A percentile compares a stretch with the other conserved stretches of the same genome.
phyloP scores from a whole-genome alignment of 108 stramenopile genomes.

The Aurantiochytrium sp. region DNA sequence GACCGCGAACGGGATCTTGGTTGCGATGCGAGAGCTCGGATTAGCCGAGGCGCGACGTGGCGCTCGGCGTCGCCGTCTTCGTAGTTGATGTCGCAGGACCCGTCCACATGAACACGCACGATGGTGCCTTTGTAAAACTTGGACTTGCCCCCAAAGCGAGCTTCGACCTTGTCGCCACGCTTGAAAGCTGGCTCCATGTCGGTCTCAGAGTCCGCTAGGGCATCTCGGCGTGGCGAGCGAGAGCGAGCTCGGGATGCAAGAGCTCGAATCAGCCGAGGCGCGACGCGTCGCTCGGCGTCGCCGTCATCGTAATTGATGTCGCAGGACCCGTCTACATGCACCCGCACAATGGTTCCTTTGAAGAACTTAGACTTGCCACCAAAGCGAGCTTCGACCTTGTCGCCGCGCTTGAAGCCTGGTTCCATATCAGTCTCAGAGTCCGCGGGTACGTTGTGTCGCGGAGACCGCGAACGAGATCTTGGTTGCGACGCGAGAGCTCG shows the following conservation, averaged over 20 bases:
- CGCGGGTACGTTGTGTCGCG: too few relatives aligned
- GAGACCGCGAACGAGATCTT: too few relatives aligned
- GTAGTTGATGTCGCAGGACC: conserved; percentile 48
- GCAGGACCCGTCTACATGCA: conserved; percentile 51
- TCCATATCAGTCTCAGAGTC: background rate
- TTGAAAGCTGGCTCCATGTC: background rate
- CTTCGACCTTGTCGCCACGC: background rate
- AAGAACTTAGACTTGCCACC: conserved; percentile 37
- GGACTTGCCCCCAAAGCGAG: background rate
- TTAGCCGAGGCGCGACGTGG: background rate
- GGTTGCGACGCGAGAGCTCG: too few relatives aligned
- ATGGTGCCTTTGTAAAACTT: conserved; percentile 12
- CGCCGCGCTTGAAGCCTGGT: background rate
- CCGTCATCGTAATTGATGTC: conserved; percentile 42
- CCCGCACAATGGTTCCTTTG: conserved; percentile 43
- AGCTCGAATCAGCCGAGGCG: background rate
- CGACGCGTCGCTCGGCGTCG: background rate
- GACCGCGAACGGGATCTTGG: background rate
- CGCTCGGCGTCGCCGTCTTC: conserved; percentile 37
- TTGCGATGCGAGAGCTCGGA: conserved; percentile 3
- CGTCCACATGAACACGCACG: conserved; percentile 35
- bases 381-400: background rate
- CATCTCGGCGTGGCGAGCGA: background rate
- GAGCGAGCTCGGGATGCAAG: background rate
- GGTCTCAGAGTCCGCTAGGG: background rate